Conservation (phyloP, 371 early-diverging fungal genomes). For the Batkoa obscura region DNA sequence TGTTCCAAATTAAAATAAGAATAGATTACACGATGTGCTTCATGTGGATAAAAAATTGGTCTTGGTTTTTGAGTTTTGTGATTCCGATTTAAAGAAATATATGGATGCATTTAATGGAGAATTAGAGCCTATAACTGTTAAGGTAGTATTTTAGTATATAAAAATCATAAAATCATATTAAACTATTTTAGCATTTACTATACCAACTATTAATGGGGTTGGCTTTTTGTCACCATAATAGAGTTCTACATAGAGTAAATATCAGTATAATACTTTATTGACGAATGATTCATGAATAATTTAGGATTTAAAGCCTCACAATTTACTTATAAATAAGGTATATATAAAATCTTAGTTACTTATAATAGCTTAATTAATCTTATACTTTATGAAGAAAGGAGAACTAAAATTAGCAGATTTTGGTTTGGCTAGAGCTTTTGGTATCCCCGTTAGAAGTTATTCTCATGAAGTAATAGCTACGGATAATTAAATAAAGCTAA, state of each 20-base stretch:
- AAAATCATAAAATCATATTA: background rate
- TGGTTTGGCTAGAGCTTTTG: slow-evolving; percentile 93
- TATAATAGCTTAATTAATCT: slow-evolving; percentile 10
- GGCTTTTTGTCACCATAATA: slow-evolving; percentile 54
- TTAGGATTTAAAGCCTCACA: slow-evolving; percentile 76
- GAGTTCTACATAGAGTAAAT: slow-evolving; percentile 57
- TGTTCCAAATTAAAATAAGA: slow-evolving; percentile 14
- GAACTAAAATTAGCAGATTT: slow-evolving; percentile 95
- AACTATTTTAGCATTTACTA: slow-evolving; percentile 37
- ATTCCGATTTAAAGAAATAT: slow-evolving; percentile 88
- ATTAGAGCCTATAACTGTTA: slow-evolving; percentile 52
- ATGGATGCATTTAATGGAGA: slow-evolving; percentile 65
- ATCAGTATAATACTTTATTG: background rate
- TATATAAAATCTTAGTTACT: slow-evolving; percentile 8
- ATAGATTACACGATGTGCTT: slow-evolving; percentile 67
- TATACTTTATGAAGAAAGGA: slow-evolving; percentile 23
- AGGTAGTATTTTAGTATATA: slow-evolving; percentile 20
- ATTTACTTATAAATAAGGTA: slow-evolving; percentile 53
- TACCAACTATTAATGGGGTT: slow-evolving; percentile 70
- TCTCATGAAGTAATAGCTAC: slow-evolving; percentile 79
- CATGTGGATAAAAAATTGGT: slow-evolving; percentile 88
- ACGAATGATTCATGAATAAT: background rate
- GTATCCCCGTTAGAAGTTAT: slow-evolving; percentile 90
- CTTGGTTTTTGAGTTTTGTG: slow-evolving; percentile 88
- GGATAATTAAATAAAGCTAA: slow-evolving; percentile 4